Evolutionary conservation across 2,329 filamentous ascomycete genomes (phyloP).

Genomic region (Herpotrichia juniperi): DNA sequence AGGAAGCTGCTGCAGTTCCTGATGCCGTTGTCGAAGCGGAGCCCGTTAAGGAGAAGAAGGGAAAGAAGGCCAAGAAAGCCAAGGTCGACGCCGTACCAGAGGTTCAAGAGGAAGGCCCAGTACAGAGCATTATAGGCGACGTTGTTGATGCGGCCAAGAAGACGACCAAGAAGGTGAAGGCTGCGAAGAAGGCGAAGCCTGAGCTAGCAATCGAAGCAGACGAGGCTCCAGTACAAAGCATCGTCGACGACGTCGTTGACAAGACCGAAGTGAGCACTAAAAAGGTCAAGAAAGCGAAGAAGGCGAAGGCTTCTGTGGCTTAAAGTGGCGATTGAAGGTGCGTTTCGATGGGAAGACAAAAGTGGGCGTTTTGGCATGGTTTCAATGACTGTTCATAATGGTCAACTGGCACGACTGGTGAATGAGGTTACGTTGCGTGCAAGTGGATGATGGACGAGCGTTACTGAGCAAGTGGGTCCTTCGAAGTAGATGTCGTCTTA

Average conservation of each 20-base stretch:
- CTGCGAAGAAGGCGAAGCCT: too few species aligned
- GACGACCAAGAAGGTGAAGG: too few species aligned
- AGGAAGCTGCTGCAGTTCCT: neutral
- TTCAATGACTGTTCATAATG: neutral
- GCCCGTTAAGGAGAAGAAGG: constrained; percentile 8
- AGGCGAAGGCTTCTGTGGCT: constrained; percentile 2
- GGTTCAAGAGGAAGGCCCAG: neutral
- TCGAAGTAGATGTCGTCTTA: too few species aligned
- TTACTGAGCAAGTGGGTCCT: too few species aligned
- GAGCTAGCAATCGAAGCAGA: neutral
- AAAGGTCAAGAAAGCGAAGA: constrained; percentile 5
- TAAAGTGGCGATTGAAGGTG: neutral
- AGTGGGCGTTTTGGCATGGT: neutral
- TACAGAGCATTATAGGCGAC: neutral
- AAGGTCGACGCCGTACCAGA: neutral
- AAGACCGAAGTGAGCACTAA: neutral
- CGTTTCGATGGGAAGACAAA: neutral
- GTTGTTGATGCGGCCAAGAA: neutral
- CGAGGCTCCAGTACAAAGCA: too few species aligned
- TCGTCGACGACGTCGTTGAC: neutral
- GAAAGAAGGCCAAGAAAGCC: neutral
- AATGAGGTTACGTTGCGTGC: neutral
- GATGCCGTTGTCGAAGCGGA: neutral
- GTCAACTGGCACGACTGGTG: neutral
- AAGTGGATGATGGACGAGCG: neutral